phyloP scores from a whole-genome alignment of 106 monocot genomes.

The Dendrobium chrysotoxum region DNA sequence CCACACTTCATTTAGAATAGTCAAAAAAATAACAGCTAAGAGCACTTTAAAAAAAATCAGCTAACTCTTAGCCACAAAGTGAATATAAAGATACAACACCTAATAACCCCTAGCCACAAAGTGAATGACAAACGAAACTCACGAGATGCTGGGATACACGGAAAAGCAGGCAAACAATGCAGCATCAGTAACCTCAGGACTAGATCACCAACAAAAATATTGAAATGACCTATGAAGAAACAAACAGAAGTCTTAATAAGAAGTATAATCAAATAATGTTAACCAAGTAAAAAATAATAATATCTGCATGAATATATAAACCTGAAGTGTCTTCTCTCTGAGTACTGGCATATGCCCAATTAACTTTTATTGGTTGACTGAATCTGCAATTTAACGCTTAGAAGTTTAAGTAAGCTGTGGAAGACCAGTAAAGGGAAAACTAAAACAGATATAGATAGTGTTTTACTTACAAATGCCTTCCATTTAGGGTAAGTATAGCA shows the following conservation, averaged over 20 bases:
- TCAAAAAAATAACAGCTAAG: not conserved
- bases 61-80: not conserved
- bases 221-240: conserved; percentile 37
- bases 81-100: not conserved
- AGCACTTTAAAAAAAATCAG: not conserved
- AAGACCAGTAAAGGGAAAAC: not conserved
- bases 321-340: conserved; percentile 86
- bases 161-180: conserved; percentile 73
- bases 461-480: conserved; percentile 55
- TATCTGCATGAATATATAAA: conserved; percentile 4
- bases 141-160: conserved; percentile 76
- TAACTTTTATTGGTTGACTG: conserved; percentile 84
- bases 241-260: not conserved
- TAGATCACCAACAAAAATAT: conserved; percentile 88
- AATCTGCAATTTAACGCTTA: conserved; percentile 24
- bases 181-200: conserved; percentile 79
- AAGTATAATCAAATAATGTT: not conserved
- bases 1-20: not conserved
- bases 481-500: conserved; percentile 85
- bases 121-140: conserved; percentile 13
- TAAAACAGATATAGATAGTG: not conserved
- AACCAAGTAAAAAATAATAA: not conserved
- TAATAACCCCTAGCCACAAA: not conserved
- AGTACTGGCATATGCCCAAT: conserved; percentile 87
- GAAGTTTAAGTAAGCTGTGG: not conserved